Base-by-base conservation (phyloP, 1,284 basidiomycete species). In the Grifola frondosa region DNA sequence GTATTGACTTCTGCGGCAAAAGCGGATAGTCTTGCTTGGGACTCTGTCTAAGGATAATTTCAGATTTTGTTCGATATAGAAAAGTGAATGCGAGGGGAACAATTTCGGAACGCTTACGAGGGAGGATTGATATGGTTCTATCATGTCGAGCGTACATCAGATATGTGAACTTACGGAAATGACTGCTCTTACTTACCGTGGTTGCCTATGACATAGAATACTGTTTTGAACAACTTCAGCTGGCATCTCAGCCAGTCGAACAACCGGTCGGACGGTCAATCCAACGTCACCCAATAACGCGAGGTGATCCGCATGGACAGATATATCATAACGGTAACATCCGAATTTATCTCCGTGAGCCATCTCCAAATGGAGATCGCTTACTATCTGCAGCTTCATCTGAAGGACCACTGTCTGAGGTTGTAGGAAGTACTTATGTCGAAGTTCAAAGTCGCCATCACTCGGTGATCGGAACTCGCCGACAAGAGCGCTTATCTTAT, bases 251-350 rank as follows among this genome's bases (percentile, higher is more conserved):
- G 54, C 60, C 68, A 70, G 6, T 57, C 54, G 33, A 68, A 67
- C 6, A 71, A 50, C 6, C 60, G 56, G n/a, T 57, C 58, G 25
- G 8, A 42, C 29, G 2, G 65, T 64, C 32, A 54, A 51, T 21
- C 68, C 69, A 12, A 69, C 66, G 45, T 70, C 69, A 4, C 69
- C 68, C 4, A 71, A 61, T 2, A 72, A 44, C 3, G 68, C 69
- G 19, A 70, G 60, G 41, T 60, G 52, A 3, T 60, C 52, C 2
- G 65, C 62, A 6, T 38, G 34, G 1, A 48, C 61, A 6, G 66
- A 62, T 28, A 69, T 58, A 16, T 64, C 57, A 47, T 59, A 62
- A 24, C 52, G 50, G n/a, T n/a, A n/a, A n/a, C n/a, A n/a, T n/a
- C n/a, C n/a, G 23, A 56, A 56, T 30, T 64, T 59, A 22, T 56